Evolutionary conservation across 768 basidiomycete species (phyloP), one percentile per base, ranked within the genome.

Genomic region (Dictyophora rubrovolvata): DNA sequence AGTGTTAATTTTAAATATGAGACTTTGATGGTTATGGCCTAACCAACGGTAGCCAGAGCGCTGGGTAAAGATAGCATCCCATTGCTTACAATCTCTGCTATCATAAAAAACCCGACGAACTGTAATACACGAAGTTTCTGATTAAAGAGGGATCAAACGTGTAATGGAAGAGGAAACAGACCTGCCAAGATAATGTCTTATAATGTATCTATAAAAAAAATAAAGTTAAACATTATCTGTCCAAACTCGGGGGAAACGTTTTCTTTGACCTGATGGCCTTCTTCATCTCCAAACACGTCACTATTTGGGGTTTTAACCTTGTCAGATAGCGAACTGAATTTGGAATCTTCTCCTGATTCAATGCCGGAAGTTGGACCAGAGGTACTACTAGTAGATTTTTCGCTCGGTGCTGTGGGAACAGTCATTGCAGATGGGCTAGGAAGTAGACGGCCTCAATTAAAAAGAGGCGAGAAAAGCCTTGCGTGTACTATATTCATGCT

Each of bases 51-150:
- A 7, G 79, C 80, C 59, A 80, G 71, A 12, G 79, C 72, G 50
- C 74, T 77, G 0, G 80, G 79, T 6, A 81, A 69, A 16, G 79
- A 79, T 16, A 81, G 65, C 75, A 80, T 78, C 11, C 79, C 80
- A 66, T 80, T 81, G 66, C 76, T 77, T 35, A 81, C 78, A 22
- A 80, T 79, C 65, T 80, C 79, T 48, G 79, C 79, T 55, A 80
- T 79, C 80, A 81, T 81, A 18, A 81, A 67, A 54, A 79, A 62
- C 22, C 71, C 68, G 8, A 80, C 76, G 60, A 79, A 77, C 77
- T 80, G 55, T 20, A 42, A 9, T 14, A 48, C 16, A 10, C 33
- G 18, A 53, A 50, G 11, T 34, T 51, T 42, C 57, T 37, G 14
- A 57, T 16, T 21, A n/a, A 3, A 4, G 48, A 11, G 47, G 22